Evolutionary conservation across 228 moss, liverwort and hornwort species (phyloP).

Genomic region (Sphagnum magellanicum): DNA sequence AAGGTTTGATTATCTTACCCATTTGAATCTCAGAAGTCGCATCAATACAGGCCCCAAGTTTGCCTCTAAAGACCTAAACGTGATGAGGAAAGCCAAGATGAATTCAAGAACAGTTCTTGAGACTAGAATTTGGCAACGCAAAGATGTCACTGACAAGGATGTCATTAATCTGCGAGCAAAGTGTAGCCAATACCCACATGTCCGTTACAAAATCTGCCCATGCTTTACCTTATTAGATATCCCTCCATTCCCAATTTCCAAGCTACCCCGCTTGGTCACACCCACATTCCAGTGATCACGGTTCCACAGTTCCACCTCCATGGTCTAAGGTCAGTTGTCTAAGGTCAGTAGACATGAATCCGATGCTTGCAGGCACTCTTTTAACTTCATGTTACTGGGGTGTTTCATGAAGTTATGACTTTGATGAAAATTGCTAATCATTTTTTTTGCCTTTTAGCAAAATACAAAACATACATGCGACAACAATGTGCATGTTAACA

Average conservation of each 20-base stretch:
- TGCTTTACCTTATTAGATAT: constrained; percentile 1
- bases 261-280: not conserved
- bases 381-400: too few relatives aligned
- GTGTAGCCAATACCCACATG: not conserved
- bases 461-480: too few relatives aligned
- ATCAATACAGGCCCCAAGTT: constrained; percentile 2
- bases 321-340: too few relatives aligned
- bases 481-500: too few relatives aligned
- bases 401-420: too few relatives aligned
- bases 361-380: too few relatives aligned
- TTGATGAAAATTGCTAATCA: too few relatives aligned
- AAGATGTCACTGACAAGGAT: not conserved
- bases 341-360: too few relatives aligned
- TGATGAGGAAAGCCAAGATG: not conserved
- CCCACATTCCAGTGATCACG: constrained; percentile 8
- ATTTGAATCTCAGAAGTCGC: not conserved
- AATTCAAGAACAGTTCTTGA: not conserved
- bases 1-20: not conserved
- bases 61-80: not conserved
- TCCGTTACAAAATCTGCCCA: not conserved
- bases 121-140: not conserved
- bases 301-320: too few relatives aligned
- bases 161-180: not conserved
- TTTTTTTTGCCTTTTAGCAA: too few relatives aligned
- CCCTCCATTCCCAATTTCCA: not conserved